These are phyloP conservation scores for Aspergillus unguis DNA, from an alignment of 2,329 filamentous ascomycete species.

Conservation along the genomic window DNA sequence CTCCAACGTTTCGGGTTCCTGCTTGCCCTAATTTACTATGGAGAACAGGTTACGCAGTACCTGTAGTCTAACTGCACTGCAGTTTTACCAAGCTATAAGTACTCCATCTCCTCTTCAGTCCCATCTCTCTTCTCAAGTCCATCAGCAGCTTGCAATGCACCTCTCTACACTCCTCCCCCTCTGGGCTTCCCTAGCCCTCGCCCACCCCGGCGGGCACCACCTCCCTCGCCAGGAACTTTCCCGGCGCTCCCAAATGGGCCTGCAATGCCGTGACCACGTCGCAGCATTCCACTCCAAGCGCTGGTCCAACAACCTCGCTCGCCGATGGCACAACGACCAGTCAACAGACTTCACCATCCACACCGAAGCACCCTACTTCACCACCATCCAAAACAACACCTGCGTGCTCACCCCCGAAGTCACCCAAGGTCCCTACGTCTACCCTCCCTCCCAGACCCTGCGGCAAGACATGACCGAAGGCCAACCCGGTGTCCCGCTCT, in stretches of 20 bases:
- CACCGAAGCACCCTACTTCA: not conserved
- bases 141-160: not conserved
- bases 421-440: conserved; percentile 38
- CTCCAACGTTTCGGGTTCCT: too few relatives aligned
- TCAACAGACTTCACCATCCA: not conserved
- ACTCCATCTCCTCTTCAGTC: too few relatives aligned
- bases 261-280: not conserved
- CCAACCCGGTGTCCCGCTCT: conserved; percentile 37
- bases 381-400: conserved; percentile 1
- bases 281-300: not conserved
- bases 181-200: not conserved
- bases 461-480: conserved; percentile 40
- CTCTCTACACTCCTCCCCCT: not conserved
- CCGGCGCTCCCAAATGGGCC: not conserved
- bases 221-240: not conserved
- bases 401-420: conserved; percentile 40
- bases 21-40: too few relatives aligned
- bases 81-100: too few relatives aligned
- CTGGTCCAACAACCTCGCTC: not conserved
- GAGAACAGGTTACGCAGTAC: too few relatives aligned
- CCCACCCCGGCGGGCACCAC: not conserved
- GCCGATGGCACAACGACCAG: not conserved
- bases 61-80: too few relatives aligned
- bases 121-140: too few relatives aligned
- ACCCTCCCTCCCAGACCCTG: conserved; percentile 35